Percentiles rank a stretch among this genome's conserved stretches.
These are phyloP conservation scores for Nemophila menziesii DNA, from an alignment of 257 asterid species.

Conservation along the genomic window DNA sequence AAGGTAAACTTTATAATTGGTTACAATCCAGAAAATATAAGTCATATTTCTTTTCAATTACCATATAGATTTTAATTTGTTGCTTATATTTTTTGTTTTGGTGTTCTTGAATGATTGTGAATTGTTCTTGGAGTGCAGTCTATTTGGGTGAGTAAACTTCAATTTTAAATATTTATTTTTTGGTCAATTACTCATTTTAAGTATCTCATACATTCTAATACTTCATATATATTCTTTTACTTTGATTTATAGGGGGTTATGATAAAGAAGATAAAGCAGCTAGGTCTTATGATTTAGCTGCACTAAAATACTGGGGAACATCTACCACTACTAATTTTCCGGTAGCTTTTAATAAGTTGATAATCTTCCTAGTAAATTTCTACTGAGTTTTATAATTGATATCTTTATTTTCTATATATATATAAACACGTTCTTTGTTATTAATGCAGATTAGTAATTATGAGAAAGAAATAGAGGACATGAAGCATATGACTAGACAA, in stretches of 20 bases:
- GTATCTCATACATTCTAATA: neutral
- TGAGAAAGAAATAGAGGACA: slow-evolving; percentile 85
- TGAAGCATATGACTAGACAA: slow-evolving; percentile 93
- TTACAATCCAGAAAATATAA: neutral
- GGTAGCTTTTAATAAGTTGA: slow-evolving; percentile 18
- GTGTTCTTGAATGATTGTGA: slow-evolving; percentile 8
- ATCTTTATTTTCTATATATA: neutral
- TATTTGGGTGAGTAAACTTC: slow-evolving; percentile 52
- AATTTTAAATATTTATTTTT: no score
- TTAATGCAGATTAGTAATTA: slow-evolving; percentile 59
- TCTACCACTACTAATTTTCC: slow-evolving; percentile 91
- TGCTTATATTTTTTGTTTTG: neutral
- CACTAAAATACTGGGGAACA: slow-evolving; percentile 91
- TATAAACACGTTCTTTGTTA: neutral
- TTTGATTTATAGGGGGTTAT: slow-evolving; percentile 56
- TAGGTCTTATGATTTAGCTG: slow-evolving; percentile 86
- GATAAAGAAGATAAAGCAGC: slow-evolving; percentile 98
- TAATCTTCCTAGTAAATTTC: neutral
- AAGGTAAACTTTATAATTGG: slow-evolving; percentile 32
- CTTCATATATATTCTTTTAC: neutral
- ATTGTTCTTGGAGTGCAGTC: slow-evolving; percentile 25
- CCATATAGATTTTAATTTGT: neutral
- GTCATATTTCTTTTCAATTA: neutral
- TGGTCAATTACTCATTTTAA: neutral
- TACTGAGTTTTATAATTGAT: no score